phyloP scores from a whole-genome alignment of 2,329 filamentous ascomycete genomes.

The Fusarium chlamydosporum region DNA sequence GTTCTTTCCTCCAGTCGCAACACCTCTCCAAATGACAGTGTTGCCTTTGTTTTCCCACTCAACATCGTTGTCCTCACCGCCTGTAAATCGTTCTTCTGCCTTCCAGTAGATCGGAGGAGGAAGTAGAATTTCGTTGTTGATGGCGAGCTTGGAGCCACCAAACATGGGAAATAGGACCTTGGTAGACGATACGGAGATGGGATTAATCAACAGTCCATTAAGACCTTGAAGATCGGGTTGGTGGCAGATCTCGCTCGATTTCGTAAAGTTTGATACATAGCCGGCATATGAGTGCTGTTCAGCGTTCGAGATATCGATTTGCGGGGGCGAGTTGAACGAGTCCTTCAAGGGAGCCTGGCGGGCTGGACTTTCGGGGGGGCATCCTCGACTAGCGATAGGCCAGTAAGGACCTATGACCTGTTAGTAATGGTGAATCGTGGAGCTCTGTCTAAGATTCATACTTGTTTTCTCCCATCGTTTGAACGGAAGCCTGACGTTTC shows the following conservation, averaged over 20 bases:
- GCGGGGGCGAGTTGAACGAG: conserved; percentile 61
- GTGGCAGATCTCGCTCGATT: conserved; percentile 74
- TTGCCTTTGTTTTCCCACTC: conserved; percentile 70
- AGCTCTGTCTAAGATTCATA: conserved; percentile 49
- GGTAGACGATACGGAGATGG: conserved; percentile 69
- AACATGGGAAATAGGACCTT: conserved; percentile 75
- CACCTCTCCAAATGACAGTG: conserved; percentile 74
- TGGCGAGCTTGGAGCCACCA: conserved; percentile 75
- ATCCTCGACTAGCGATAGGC: conserved; percentile 71
- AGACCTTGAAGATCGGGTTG: conserved; percentile 74
- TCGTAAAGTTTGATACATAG: conserved; percentile 73
- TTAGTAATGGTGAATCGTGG: conserved; percentile 11
- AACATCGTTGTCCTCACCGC: conserved; percentile 66
- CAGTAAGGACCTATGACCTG: conserved; percentile 65
- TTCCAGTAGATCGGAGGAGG: conserved; percentile 79
- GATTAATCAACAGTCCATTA: conserved; percentile 75
- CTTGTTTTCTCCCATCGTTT: conserved; percentile 68
- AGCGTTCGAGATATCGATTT: conserved; percentile 62
- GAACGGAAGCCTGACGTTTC: conserved; percentile 54
- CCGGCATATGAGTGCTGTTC: conserved; percentile 67
- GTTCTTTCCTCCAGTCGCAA: conserved; percentile 75
- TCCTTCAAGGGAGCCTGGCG: conserved; percentile 62
- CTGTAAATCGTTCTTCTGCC: conserved; percentile 73
- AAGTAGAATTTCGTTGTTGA: conserved; percentile 79
- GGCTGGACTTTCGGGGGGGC: conserved; percentile 73